phyloP scores from a whole-genome alignment of 2,329 filamentous ascomycete genomes.

The Ilyonectria robusta region DNA sequence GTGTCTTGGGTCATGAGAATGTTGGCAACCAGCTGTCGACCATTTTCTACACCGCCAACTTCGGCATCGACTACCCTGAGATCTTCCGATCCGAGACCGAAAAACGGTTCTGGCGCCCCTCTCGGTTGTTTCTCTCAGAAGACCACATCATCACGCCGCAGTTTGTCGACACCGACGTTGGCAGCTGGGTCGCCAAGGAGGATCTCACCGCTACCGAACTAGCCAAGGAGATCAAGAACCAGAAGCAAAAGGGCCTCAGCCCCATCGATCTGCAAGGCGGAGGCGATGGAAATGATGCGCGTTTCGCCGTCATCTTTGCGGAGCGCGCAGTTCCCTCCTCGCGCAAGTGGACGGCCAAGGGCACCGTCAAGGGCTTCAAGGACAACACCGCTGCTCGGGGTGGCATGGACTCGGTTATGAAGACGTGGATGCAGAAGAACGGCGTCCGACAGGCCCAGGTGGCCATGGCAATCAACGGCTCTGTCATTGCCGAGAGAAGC shows the following conservation, averaged over 20 bases:
- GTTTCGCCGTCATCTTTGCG: slow-evolving; percentile 35
- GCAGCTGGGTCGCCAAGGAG: slow-evolving; percentile 25
- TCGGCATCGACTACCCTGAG: neutral
- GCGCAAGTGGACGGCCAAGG: slow-evolving; percentile 25
- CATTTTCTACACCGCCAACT: slow-evolving; percentile 12
- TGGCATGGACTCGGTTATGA: slow-evolving; percentile 23
- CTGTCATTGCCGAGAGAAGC: slow-evolving; percentile 22
- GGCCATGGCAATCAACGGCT: slow-evolving; percentile 21
- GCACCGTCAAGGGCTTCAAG: neutral
- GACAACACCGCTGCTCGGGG: slow-evolving; percentile 8
- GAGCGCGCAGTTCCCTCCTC: slow-evolving; percentile 15
- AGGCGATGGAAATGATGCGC: slow-evolving; percentile 1
- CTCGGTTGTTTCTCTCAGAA: slow-evolving; percentile 34
- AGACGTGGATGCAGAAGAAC: slow-evolving; percentile 33
- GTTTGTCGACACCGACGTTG: slow-evolving; percentile 34
- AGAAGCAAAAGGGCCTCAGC: neutral
- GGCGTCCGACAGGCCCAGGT: slow-evolving; percentile 38
- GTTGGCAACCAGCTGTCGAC: slow-evolving; percentile 31
- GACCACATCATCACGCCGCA: slow-evolving; percentile 35
- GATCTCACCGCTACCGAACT: slow-evolving; percentile 18
- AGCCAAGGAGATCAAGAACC: slow-evolving; percentile 2
- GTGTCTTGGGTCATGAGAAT: slow-evolving; percentile 36
- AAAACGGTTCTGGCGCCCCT: slow-evolving; percentile 36
- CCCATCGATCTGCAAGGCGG: slow-evolving; percentile 37
- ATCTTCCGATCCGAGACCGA: slow-evolving; percentile 10